These are phyloP conservation scores for Backusella sp. DNA, from an alignment of 192 early-diverging fungal genomes.

Conservation along the genomic window DNA sequence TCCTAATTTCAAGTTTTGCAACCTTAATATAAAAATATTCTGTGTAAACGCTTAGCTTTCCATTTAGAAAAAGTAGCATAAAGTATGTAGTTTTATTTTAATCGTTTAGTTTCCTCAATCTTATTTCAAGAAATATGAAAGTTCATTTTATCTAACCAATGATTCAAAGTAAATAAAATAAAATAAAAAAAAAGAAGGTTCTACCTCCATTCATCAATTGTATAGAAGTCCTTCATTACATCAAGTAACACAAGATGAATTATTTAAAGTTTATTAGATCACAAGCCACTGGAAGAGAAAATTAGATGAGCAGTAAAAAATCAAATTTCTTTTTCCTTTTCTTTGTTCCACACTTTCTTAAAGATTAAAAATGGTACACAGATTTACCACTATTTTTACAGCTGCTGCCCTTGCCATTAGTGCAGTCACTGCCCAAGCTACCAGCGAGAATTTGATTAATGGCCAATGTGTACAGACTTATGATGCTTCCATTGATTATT, in stretches of 20 bases:
- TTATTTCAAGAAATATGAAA: too few relatives aligned
- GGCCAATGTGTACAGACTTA: constrained; percentile 33
- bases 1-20: too few relatives aligned
- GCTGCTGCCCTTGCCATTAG: background rate
- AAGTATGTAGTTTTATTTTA: too few relatives aligned
- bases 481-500: constrained; percentile 46
- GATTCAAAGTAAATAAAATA: too few relatives aligned
- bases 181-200: too few relatives aligned
- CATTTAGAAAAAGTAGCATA: too few relatives aligned
- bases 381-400: constrained; percentile 1
- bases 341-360: background rate
- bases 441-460: constrained; percentile 13
- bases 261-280: background rate
- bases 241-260: background rate
- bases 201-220: too few relatives aligned
- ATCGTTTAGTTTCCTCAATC: too few relatives aligned
- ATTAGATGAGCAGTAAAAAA: background rate
- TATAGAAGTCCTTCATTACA: too few relatives aligned
- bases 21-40: too few relatives aligned
- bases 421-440: constrained; percentile 25
- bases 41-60: too few relatives aligned
- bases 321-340: background rate
- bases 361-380: background rate
- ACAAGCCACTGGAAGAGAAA: constrained; percentile 9
- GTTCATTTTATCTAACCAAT: too few relatives aligned